Base-by-base conservation (phyloP, 768 basidiomycete genomes). In the Cyathus striatus region DNA sequence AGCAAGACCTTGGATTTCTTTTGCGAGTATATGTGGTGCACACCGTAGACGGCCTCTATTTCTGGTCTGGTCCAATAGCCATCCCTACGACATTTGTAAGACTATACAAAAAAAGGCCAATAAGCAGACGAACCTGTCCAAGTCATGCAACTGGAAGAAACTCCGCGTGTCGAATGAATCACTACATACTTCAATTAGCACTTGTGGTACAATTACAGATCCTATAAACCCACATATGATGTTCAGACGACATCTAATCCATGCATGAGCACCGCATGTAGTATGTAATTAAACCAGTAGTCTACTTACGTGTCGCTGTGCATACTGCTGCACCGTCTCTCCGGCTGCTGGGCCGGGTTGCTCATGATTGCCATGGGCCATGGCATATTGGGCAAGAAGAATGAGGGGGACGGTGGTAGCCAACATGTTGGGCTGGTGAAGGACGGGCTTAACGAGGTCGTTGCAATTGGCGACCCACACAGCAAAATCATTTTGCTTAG, bases 91-190 rank as follows among this genome's bases (percentile, higher is more conserved):
- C 35, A 12, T 22, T 39, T 39, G 38, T 38, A 30, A 40, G 6
- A 44, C 20, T 3, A 23, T 18, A 17, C 23, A 5, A 3, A 14
- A 23, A 20, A 4, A 32, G 20, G 21, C 6, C 23, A 5, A 23
- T 12, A 17, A 23, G 5, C 24, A 23, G 20, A 56, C 75, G 49
- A 47, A 85, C 86, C 81, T 69, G 64, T 98, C 82, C 44, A 99
- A 71, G 65, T 99, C 95, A 64, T 99, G 95, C 10, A 99, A 69
- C 47, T 87, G 83, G 76, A 96, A 95, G 79, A 99, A 99, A 60
- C 90, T 89, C 52, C 81, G 72, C 33, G 79, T 65, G 55, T 86
- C 92, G 51, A 90, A 95, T 30, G 80, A 78, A 58, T 91, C 87
- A 45, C 90, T 92, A 55, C n/a, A n/a, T n/a, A n/a, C n/a, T n/a